phyloP scores from a whole-genome alignment of 2,329 filamentous ascomycete species.

The Curvularia sp. region DNA sequence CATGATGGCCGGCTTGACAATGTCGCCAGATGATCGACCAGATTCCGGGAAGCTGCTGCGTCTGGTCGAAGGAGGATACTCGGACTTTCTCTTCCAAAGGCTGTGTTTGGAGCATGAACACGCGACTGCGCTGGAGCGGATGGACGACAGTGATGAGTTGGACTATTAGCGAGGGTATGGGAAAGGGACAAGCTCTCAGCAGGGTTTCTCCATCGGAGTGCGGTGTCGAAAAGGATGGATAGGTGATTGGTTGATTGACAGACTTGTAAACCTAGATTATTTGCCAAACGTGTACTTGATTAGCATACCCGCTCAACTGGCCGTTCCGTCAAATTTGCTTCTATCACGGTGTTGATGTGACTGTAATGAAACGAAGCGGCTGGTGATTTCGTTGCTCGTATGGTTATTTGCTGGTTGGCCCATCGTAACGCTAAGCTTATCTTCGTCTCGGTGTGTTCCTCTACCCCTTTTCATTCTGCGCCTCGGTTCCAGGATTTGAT shows the following conservation, averaged over 20 bases:
- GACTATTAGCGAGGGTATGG: background rate
- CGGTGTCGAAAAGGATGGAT: background rate
- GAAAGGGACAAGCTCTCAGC: too few species aligned
- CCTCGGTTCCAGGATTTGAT: background rate
- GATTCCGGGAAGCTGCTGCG: constrained; percentile 12
- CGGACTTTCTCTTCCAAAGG: background rate
- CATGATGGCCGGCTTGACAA: constrained; percentile 23
- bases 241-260: background rate
- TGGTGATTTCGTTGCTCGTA: background rate
- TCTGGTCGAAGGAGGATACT: background rate
- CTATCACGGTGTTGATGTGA: too few species aligned
- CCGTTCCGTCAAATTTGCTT: too few species aligned
- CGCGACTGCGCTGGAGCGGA: background rate
- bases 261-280: too few species aligned
- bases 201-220: too few species aligned
- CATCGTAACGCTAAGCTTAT: too few species aligned
- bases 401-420: background rate
- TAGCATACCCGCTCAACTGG: background rate
- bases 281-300: background rate
- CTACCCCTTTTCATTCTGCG: background rate
- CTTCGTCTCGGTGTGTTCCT: too few species aligned
- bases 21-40: constrained; percentile 15
- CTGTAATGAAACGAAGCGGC: background rate
- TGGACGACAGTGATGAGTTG: background rate
- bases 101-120: background rate